These are phyloP conservation scores for Didymella segeticola DNA, from an alignment of 2,329 filamentous ascomycete species.

Conservation along the genomic window DNA sequence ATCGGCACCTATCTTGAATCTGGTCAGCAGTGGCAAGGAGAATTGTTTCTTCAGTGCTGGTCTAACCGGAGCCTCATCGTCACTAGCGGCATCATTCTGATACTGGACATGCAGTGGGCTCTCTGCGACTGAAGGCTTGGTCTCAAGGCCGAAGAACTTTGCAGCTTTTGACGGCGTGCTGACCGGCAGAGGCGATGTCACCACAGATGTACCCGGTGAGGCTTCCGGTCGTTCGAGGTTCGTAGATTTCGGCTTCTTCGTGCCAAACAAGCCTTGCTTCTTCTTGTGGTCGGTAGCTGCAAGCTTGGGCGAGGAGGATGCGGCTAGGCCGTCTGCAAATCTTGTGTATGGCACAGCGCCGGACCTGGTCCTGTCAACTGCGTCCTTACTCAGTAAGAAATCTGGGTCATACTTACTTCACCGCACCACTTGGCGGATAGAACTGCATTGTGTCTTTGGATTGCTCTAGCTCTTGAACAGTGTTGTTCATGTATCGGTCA, in stretches of 20 bases:
- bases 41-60: conserved; percentile 4
- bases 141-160: conserved; percentile 26
- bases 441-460: conserved; percentile 1
- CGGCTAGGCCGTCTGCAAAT: background rate
- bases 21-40: conserved; percentile 4
- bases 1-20: conserved; percentile 3
- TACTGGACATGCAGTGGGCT: background rate
- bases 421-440: background rate
- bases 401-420: background rate
- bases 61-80: conserved; percentile 13
- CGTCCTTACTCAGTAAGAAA: background rate
- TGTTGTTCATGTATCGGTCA: background rate
- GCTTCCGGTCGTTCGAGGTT: conserved; percentile 14
- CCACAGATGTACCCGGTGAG: conserved; percentile 7
- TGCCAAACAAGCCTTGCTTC: conserved; percentile 25
- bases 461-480: background rate
- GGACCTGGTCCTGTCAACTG: background rate
- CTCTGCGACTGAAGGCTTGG: background rate
- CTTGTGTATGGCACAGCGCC: background rate
- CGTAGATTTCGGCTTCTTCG: conserved; percentile 22
- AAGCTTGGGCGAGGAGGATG: conserved; percentile 3
- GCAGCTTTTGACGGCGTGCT: conserved; percentile 32
- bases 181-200: conserved; percentile 25
- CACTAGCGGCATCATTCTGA: conserved; percentile 5
- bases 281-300: conserved; percentile 18